Percentiles rank a stretch among this genome's conserved stretches.
Evolutionary conservation across 805 yeast species (phyloP).

Genomic region (Saccharomycopsis fermentans): DNA sequence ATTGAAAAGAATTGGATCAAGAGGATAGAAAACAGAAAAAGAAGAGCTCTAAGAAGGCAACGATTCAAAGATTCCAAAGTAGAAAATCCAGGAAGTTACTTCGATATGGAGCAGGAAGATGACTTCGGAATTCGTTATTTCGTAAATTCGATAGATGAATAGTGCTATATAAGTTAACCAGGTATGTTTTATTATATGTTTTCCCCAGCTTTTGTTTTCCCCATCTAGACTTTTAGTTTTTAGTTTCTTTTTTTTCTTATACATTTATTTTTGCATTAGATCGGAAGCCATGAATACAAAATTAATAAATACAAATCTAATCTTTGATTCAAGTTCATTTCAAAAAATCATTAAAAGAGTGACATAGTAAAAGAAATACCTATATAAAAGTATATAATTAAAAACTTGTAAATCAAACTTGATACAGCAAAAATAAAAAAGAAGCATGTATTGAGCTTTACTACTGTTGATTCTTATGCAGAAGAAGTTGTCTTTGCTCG

Average conservation of each 20-base stretch:
- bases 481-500: constrained; percentile 3
- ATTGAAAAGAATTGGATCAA: constrained; percentile 55
- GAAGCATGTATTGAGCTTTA: background rate
- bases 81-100: background rate
- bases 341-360: no score
- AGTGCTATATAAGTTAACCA: background rate
- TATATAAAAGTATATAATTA: no score
- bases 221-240: background rate
- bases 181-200: background rate
- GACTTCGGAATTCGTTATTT: background rate
- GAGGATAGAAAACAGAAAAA: constrained; percentile 32
- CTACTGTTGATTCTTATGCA: constrained; percentile 6
- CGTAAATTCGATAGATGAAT: background rate
- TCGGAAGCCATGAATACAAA: background rate
- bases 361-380: no score
- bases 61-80: background rate
- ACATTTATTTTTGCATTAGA: background rate
- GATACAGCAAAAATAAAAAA: background rate
- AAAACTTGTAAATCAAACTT: background rate
- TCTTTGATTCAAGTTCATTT: no score
- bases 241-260: background rate
- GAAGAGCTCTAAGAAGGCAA: constrained; percentile 9
- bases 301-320: background rate
- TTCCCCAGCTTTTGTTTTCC: background rate
- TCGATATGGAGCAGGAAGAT: background rate